Evolutionary conservation across 495 filamentous ascomycete genomes (phyloP), one percentile per base, ranked within the genome.

Genomic region (Penicillium argentinense): DNA sequence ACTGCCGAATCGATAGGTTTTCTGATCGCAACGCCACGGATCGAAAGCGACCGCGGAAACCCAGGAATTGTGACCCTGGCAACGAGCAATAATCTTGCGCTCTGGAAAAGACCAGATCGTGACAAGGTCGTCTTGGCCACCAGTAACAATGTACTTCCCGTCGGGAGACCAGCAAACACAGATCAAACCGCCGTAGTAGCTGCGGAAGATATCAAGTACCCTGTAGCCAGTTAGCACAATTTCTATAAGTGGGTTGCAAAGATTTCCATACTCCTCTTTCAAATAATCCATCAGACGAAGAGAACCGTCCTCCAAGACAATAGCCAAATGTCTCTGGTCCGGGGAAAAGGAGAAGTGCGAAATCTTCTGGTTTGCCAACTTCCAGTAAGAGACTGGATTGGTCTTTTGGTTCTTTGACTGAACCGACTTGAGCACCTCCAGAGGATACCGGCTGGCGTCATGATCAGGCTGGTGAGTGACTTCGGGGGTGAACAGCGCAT

Each of bases 151-250:
- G 68, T 97, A 98, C 62, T 93, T 91, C 47, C 91, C 92, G 64
- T 97, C 93, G 2, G 93, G 93, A 2, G 91, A 96, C 95, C 95
- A 98, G 70, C 89, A 95, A 8, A 96, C 89, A 60, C 89, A 96
- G 28, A 84, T 86, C 39, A 97, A 72, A 8, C 88, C 92, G 36
- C 95, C 93, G 57, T 97, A 98, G 69, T 96, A 97, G 47, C 85
- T 87, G 47, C 84, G 83, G 68, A 88, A 96, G 18, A 96, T 67
- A 56, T 95, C 89, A 29, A 91, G 72, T 9, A 96, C 76, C 51
- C 88, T 95, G 50, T 13, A 51, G 22, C 4, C 21, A 8, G 45
- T 66, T 56, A 67, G 52, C 17, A 30, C 9, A 22, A 4, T 6
- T 32, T 11, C 11, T 22, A 26, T 5, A 45, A 2, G 13, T 32